Conservation (phyloP, 2,329 filamentous ascomycete genomes). For the Aspergillus cejpii region DNA sequence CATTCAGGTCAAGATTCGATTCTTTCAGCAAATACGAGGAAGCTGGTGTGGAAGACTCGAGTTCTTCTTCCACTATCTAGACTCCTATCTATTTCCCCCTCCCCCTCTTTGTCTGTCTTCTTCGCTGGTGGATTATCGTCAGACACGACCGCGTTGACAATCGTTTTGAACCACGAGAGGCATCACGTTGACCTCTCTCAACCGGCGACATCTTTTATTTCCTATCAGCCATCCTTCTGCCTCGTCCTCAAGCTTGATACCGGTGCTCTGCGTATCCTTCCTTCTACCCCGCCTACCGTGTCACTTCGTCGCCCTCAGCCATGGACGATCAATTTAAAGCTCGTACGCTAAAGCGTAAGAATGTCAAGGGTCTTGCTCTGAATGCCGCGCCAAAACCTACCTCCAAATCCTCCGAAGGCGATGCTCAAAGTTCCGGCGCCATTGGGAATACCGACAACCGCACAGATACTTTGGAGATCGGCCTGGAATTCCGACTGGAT, state of each 20-base stretch:
- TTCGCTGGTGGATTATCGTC: not conserved
- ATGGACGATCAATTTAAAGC: conserved; percentile 59
- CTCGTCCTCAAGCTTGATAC: not conserved
- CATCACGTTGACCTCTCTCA: not conserved
- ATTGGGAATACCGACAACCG: conserved; percentile 53
- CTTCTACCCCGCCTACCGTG: conserved; percentile 4
- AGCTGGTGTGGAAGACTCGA: not conserved
- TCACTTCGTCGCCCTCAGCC: conserved; percentile 8
- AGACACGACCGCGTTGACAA: conserved; percentile 1
- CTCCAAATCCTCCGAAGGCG: conserved; percentile 65
- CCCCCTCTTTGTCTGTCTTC: not conserved
- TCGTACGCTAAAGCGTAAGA: conserved; percentile 95
- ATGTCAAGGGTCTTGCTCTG: conserved; percentile 90
- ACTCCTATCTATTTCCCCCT: conserved; percentile 1
- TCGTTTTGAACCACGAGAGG: not conserved
- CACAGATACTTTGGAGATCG: conserved; percentile 79
- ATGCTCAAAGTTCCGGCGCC: conserved; percentile 55
- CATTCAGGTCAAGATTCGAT: not conserved
- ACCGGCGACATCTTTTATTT: not conserved
- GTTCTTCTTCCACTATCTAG: not conserved
- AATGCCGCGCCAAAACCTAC: conserved; percentile 66
- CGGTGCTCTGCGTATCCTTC: not conserved
- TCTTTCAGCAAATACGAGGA: not conserved
- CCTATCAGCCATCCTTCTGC: not conserved
- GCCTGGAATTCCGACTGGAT: conserved; percentile 93